Base-by-base conservation (phyloP, 495 filamentous ascomycete genomes). In the Symbiotaphrina buchneri region DNA sequence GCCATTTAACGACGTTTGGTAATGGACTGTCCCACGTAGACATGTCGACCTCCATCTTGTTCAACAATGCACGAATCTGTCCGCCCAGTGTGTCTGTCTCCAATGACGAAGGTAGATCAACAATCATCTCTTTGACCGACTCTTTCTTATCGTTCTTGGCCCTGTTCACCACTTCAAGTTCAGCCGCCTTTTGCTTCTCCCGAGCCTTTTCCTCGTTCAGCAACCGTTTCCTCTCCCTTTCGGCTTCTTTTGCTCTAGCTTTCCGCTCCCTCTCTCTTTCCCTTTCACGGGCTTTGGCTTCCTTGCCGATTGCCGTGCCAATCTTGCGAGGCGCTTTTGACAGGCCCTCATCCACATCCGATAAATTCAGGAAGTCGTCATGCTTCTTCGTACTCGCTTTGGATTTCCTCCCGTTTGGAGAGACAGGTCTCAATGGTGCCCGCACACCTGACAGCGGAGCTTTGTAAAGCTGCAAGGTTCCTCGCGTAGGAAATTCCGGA, bases 51-150 rank as follows among this genome's bases (percentile, higher is more conserved):
- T 65, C 59, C 4, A 79, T 47, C 5, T 64, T 59, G 10, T 56
- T 45, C 35, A 75, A 60, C 32, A 70, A 61, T 27, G 62, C 53
- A 6, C 53, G 34, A 6, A 60, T 46, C 31, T 68, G 64, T 14
- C 51, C 56, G 4, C 51, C 59, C 16, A 71, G 45, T 19, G 47
- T 57, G 5, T 45, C 48, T 10, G 47, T 54, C 10, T 57, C 47
- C 5, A 87, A 47, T 6, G 56, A 56, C 5, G 42, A 49, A 1
- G 77, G 62, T 14, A 91, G 53, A 47, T 83, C 74, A 3, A 81
- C 58, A n/a, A 91, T 75, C 77, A 91, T 87, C 49, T 91, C 80
- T 1, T 61, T 64, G 0, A 64, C 63, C 0, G 77, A 72, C 10
- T 71, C 59, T 41, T 81, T 87, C 51, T 76, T 82, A 48, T 79